phyloP scores from a whole-genome alignment of 2,329 filamentous ascomycete genomes.

The Nothophaeocryptopus gaeumannii region DNA sequence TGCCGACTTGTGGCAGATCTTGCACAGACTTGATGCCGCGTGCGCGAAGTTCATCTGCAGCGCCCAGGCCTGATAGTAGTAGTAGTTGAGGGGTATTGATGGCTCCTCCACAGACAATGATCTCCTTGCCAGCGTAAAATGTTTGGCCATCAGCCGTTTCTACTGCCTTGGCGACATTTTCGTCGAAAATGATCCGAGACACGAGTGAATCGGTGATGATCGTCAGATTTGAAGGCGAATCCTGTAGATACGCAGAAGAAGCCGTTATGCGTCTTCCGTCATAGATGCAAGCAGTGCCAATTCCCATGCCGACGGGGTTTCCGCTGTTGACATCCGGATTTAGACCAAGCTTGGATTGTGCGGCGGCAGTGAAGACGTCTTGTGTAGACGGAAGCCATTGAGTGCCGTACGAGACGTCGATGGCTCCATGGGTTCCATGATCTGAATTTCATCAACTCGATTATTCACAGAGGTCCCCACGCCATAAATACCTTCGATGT shows the following conservation, averaged over 20 bases:
- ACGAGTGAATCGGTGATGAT: neutral
- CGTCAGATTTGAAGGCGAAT: neutral
- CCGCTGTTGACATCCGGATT: neutral
- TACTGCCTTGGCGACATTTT: neutral
- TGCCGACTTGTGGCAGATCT: neutral
- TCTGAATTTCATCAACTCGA: too few relatives aligned
- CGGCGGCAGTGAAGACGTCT: too few relatives aligned
- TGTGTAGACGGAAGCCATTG: too few relatives aligned
- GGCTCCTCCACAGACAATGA: constrained; percentile 40
- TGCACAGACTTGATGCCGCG: neutral
- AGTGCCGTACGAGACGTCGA: too few relatives aligned
- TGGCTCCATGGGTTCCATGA: too few relatives aligned
- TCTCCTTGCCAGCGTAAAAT: constrained; percentile 34
- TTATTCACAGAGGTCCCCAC: too few relatives aligned
- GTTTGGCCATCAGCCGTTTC: neutral
- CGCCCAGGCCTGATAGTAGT: constrained; percentile 58
- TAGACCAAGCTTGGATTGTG: too few relatives aligned
- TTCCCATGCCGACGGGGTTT: neutral
- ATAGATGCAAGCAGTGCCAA: neutral
- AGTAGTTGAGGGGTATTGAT: constrained; percentile 48
- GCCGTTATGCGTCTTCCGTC: neutral
- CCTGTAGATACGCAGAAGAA: neutral
- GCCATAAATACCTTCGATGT: too few relatives aligned
- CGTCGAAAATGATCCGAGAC: neutral
- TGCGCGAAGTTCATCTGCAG: constrained; percentile 23